phyloP scores from a whole-genome alignment of 208 protist genomes.

The Naegleria gruberi region DNA sequence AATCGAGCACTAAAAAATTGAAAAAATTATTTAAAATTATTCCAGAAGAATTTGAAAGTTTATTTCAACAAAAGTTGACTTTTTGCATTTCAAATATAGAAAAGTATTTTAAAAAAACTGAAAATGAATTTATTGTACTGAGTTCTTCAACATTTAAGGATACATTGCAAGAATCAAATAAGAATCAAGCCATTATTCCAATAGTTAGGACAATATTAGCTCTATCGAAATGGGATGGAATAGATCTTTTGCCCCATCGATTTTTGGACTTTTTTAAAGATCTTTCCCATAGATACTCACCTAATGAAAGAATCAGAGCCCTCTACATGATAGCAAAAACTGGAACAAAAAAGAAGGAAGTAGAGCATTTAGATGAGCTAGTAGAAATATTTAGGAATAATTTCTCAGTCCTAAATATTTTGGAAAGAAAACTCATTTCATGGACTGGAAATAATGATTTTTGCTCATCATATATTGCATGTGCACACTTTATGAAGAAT shows the following conservation, averaged over 20 bases:
- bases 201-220: not conserved
- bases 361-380: not conserved
- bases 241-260: not conserved
- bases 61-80: not conserved
- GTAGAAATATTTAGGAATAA: not conserved
- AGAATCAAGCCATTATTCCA: not conserved
- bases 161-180: not conserved
- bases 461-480: not conserved
- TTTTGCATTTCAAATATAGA: not conserved
- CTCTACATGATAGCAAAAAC: not conserved
- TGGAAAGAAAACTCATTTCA: not conserved
- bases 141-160: not conserved
- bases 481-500: not conserved
- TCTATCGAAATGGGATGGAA: not conserved
- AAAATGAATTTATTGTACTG: not conserved
- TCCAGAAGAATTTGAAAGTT: not conserved
- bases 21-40: not conserved
- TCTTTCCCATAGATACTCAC: not conserved
- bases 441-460: not conserved
- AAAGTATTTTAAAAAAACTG: not conserved
- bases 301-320: not conserved
- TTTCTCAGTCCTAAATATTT: not conserved
- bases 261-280: not conserved
- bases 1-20: not conserved
- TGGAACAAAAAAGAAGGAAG: not conserved